phyloP scores from a whole-genome alignment of 2,329 filamentous ascomycete genomes.

The Fusarium proliferatum region DNA sequence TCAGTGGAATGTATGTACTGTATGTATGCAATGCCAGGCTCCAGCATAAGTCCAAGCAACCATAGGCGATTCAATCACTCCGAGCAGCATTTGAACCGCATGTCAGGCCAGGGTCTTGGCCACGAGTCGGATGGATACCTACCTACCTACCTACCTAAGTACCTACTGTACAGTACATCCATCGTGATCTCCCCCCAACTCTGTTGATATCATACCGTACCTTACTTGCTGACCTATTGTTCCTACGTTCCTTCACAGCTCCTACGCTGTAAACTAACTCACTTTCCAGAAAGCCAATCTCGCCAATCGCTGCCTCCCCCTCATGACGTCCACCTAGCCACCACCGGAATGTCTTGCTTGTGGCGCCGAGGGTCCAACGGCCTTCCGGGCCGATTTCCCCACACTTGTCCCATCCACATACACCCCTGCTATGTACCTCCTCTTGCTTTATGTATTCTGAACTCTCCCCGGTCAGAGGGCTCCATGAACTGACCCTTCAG shows the following conservation, averaged over 20 bases:
- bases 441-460: conserved; percentile 5
- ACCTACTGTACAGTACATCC: background rate
- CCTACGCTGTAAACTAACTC: background rate
- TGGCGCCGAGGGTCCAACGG: conserved; percentile 42
- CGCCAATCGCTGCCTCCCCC: conserved; percentile 11
- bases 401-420: conserved; percentile 35
- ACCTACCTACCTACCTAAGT: background rate
- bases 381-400: conserved; percentile 44
- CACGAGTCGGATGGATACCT: background rate
- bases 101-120: conserved; percentile 2
- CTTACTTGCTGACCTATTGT: conserved; percentile 11
- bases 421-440: conserved; percentile 7
- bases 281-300: conserved; percentile 4
- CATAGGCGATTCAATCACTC: background rate
- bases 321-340: conserved; percentile 24
- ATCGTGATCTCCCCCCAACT: background rate
- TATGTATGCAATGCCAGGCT: conserved; percentile 1
- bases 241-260: background rate
- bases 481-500: conserved; percentile 23
- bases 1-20: background rate
- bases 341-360: conserved; percentile 38
- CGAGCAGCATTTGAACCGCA: background rate
- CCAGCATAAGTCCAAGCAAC: conserved; percentile 13
- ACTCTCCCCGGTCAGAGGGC: conserved; percentile 5
- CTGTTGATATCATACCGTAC: background rate